Percentiles rank a stretch among this genome's conserved stretches.
Evolutionary conservation across 495 filamentous ascomycete genomes (phyloP).

Genomic region (Penicillium salamii): DNA sequence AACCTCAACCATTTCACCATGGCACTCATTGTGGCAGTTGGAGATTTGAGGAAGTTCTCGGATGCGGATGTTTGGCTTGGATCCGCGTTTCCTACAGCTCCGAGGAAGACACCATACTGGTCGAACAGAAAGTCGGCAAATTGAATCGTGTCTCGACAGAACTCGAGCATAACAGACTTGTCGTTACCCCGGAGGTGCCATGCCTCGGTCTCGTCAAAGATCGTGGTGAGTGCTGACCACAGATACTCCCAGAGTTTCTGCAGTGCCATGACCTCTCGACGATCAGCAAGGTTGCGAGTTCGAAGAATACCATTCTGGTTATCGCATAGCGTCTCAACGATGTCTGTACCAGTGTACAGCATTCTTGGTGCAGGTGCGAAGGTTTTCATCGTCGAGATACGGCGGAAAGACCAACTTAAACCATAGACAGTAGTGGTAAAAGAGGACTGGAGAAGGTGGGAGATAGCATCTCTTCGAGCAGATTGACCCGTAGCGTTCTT

Average conservation of each 20-base stretch:
- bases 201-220: slow-evolving; percentile 77
- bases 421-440: slow-evolving; percentile 60
- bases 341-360: slow-evolving; percentile 69
- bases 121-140: slow-evolving; percentile 82
- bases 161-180: slow-evolving; percentile 77
- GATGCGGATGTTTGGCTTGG: slow-evolving; percentile 39
- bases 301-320: slow-evolving; percentile 75
- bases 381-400: slow-evolving; percentile 53
- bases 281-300: slow-evolving; percentile 53
- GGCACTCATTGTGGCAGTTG: slow-evolving; percentile 59
- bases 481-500: slow-evolving; percentile 73
- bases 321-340: slow-evolving; percentile 81
- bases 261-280: slow-evolving; percentile 60
- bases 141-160: slow-evolving; percentile 90
- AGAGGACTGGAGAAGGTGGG: slow-evolving; percentile 60
- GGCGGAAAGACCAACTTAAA: slow-evolving; percentile 57
- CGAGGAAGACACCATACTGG: slow-evolving; percentile 74
- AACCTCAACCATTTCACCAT: slow-evolving; percentile 83
- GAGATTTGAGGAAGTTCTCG: slow-evolving; percentile 50
- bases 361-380: slow-evolving; percentile 68
- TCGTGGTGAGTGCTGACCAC: slow-evolving; percentile 74
- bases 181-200: slow-evolving; percentile 72
- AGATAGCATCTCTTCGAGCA: slow-evolving; percentile 70
- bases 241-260: slow-evolving; percentile 76
- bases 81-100: slow-evolving; percentile 54